phyloP scores from a whole-genome alignment of 176 grass and related monocot species.

The Hordeum marinum region DNA sequence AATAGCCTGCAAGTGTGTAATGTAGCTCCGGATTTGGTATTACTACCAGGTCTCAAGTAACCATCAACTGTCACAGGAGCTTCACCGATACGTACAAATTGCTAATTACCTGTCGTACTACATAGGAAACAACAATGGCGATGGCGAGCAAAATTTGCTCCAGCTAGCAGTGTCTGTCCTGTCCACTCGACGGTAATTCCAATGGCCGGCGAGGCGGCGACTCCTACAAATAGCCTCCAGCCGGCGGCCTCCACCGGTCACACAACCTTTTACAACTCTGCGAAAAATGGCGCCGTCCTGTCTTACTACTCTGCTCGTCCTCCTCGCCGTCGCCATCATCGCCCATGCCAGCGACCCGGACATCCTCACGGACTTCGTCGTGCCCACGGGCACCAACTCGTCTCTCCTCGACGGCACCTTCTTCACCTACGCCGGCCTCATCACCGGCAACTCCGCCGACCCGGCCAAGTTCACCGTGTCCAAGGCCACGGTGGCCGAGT shows the following conservation, averaged over 20 bases:
- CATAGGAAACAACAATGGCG: not conserved
- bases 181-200: too few species aligned
- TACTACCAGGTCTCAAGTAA: too few species aligned
- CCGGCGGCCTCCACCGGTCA: not conserved
- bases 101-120: not conserved
- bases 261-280: not conserved
- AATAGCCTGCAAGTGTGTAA: too few species aligned
- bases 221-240: not conserved
- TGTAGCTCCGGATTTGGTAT: too few species aligned
- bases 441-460: not conserved
- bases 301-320: not conserved
- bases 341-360: constrained; percentile 15
- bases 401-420: constrained; percentile 1
- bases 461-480: not conserved
- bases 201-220: not conserved
- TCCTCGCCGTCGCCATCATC: not conserved
- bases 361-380: constrained; percentile 35
- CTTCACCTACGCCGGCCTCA: constrained; percentile 23
- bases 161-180: not conserved
- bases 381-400: not conserved
- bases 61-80: not conserved
- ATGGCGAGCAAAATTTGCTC: not conserved
- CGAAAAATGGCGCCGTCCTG: not conserved
- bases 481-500: constrained; percentile 33
- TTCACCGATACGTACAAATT: not conserved